Percentiles rank a stretch among this genome's conserved stretches.
Conservation (phyloP, 2,329 filamentous ascomycete genomes). For the Atkinsonella texensis region DNA sequence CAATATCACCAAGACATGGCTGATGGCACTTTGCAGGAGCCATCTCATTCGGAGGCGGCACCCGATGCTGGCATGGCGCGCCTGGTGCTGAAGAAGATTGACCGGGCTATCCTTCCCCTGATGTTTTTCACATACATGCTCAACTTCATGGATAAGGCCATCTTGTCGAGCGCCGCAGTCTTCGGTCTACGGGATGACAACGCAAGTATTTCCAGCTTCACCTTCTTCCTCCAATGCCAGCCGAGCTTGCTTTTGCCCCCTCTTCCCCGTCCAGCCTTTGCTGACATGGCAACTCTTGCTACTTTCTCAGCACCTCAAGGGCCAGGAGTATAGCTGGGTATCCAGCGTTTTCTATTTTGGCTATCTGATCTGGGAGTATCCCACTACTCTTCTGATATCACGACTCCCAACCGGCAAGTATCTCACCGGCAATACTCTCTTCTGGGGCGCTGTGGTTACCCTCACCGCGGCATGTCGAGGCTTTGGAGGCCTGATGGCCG, state of each 20-base stretch:
- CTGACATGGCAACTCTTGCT: neutral
- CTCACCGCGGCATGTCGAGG: conserved; percentile 30
- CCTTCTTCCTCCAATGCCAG: neutral
- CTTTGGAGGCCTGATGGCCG: conserved; percentile 24
- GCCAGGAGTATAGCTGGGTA: conserved; percentile 7
- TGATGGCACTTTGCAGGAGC: neutral
- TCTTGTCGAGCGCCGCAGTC: conserved; percentile 41
- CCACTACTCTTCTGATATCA: conserved; percentile 34
- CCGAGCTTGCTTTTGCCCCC: neutral
- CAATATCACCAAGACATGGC: neutral
- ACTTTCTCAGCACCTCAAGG: conserved; percentile 6
- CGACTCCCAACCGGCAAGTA: conserved; percentile 35
- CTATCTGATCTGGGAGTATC: conserved; percentile 37
- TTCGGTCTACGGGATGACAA: conserved; percentile 40
- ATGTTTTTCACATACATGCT: conserved; percentile 45
- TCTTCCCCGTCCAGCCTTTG: conserved; percentile 5
- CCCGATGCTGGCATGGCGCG: conserved; percentile 16
- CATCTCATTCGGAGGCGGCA: conserved; percentile 3
- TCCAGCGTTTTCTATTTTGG: conserved; percentile 25
- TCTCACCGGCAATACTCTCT: conserved; percentile 30
- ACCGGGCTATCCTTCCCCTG: conserved; percentile 39
- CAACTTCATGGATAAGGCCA: conserved; percentile 50
- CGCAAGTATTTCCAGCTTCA: conserved; percentile 10
- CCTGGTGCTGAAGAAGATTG: conserved; percentile 41
- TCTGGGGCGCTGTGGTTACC: conserved; percentile 35